Base-by-base conservation (phyloP, 1,284 basidiomycete genomes). In the Apiotrichum montevideense region DNA sequence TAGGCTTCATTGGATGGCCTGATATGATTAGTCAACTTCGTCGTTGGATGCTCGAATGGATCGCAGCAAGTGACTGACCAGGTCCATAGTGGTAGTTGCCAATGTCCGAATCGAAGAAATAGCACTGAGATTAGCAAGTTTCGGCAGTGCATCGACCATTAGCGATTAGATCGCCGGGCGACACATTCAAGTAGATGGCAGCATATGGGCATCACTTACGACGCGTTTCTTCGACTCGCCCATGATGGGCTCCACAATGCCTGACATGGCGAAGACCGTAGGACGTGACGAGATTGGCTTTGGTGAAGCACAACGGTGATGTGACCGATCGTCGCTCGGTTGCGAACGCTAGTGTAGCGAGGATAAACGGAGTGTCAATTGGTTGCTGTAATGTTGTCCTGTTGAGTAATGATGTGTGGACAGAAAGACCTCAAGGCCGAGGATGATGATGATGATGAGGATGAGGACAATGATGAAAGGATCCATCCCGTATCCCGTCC, bases 1-100 rank as follows among this genome's bases (percentile, higher is more conserved):
- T 94, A 10, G 94, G 93, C 75, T 97, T 96, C 92, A 96, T 96
- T 1, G 76, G 78, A 58, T 80, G 77, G 4, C 73, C 75, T 68
- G 48, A 5, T 46, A 42, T 45, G n/a, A 47, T 39, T 13, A 37
- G 35, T 35, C 41, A 13, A 42, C 41, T 6, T 8, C 21, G 13
- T 39, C 37, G 56, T 29, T 57, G 58, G 14, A 32, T 35, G 46
- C 46, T 46, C 21, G 21, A 14, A 21, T 3, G 33, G 37, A 35
- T 35, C 8, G 46, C 40, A 29, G 41, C 21, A 44, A 75, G 85
- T 71, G 6, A 59, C 71, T 88, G 86, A 46, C 94, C 94, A 46
- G 94, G 93, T 2, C 94, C 94, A 85, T 98, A 98, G 75, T 98
- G 94, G 75, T 96, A 98, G 57, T 94, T 94, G 46, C 94, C 94